Evolutionary conservation across 192 early-diverging fungal genomes (phyloP).

Genomic region (Gaertneriomyces semiglobifer): DNA sequence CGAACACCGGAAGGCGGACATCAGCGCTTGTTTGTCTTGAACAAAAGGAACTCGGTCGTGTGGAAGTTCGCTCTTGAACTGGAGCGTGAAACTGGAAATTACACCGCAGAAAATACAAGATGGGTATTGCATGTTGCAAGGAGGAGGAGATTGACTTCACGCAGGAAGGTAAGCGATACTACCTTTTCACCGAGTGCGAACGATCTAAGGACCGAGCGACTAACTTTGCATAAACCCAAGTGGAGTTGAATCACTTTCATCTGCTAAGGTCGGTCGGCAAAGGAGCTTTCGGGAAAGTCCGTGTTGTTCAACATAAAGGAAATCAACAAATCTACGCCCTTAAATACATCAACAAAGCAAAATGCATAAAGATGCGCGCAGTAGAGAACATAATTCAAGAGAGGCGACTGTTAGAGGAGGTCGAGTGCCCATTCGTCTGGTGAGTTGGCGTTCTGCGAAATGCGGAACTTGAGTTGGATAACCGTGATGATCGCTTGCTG

Average conservation of each 20-base stretch:
- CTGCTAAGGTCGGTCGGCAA: slow-evolving; percentile 87
- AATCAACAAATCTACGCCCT: slow-evolving; percentile 81
- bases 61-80: no score
- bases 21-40: no score
- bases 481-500: background rate
- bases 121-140: slow-evolving; percentile 53
- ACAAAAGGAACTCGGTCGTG: no score
- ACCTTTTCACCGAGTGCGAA: background rate
- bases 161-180: slow-evolving; percentile 58
- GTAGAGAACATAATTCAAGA: slow-evolving; percentile 90
- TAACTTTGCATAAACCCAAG: slow-evolving; percentile 29
- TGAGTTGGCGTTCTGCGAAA: slow-evolving; percentile 5
- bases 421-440: slow-evolving; percentile 76
- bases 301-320: slow-evolving; percentile 85
- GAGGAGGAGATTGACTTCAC: slow-evolving; percentile 68
- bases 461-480: no score
- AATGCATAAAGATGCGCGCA: slow-evolving; percentile 82
- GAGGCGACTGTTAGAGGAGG: slow-evolving; percentile 78
- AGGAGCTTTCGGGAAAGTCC: slow-evolving; percentile 95
- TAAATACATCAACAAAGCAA: slow-evolving; percentile 96
- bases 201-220: background rate
- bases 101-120: background rate
- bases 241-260: slow-evolving; percentile 84
- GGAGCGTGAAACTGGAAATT: no score
- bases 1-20: no score